A percentile compares a stretch with the other conserved stretches of the same genome.
Conservation (phyloP, 2,329 filamentous ascomycete genomes). For the Botrytis squamosa region DNA sequence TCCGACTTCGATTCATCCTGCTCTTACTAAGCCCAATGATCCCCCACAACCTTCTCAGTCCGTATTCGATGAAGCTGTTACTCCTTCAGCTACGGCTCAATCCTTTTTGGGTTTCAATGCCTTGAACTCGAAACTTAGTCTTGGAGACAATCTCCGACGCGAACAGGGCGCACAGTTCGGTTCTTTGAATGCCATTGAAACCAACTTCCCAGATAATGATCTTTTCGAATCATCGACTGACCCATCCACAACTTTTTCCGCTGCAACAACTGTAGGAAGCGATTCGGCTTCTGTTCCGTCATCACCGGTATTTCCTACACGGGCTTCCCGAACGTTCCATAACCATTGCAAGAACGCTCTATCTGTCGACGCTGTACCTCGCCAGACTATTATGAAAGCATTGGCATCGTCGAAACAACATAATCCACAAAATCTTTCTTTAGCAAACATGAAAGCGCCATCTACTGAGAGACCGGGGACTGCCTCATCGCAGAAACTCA, state of each 20-base stretch:
- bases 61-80: conserved; percentile 34
- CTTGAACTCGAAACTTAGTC: conserved; percentile 34
- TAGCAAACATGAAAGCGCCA: conserved; percentile 18
- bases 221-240: conserved; percentile 28
- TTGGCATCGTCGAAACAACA: conserved; percentile 65
- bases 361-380: conserved; percentile 53
- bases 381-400: conserved; percentile 81
- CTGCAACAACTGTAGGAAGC: conserved; percentile 36
- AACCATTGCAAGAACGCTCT: conserved; percentile 38
- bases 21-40: conserved; percentile 44
- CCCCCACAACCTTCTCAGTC: conserved; percentile 25
- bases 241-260: conserved; percentile 27
- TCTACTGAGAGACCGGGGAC: conserved; percentile 32
- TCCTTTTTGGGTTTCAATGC: conserved; percentile 34
- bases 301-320: conserved; percentile 33
- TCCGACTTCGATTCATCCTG: conserved; percentile 52
- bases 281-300: conserved; percentile 33
- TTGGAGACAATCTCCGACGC: conserved; percentile 44
- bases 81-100: conserved; percentile 26
- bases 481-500: conserved; percentile 57
- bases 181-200: conserved; percentile 39
- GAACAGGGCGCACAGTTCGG: conserved; percentile 46
- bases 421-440: conserved; percentile 47
- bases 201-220: conserved; percentile 33
- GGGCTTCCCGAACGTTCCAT: conserved; percentile 27